Base-by-base conservation (phyloP, 2,329 filamentous ascomycete genomes). In the Moelleriella libera region DNA sequence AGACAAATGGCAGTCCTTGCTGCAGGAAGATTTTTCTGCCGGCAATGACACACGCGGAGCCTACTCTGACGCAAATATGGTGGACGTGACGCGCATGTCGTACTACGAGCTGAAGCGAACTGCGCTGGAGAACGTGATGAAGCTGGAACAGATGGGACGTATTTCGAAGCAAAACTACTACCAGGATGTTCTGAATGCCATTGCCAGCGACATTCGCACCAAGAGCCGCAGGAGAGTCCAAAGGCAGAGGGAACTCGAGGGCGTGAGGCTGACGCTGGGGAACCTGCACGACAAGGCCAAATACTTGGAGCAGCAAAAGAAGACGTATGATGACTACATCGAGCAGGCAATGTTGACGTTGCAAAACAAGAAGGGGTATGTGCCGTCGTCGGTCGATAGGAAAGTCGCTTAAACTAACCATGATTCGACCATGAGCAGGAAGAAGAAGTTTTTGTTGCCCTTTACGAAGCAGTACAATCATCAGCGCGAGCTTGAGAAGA, bases 381-480 rank as follows among this genome's bases (percentile, higher is more conserved):
- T 65, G 43, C n/a, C 42, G 6, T 30, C 8, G 10, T 29, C n/a
- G 9, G 10, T 30, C 34, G 12, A 8, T 2, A 8, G 34, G 5
- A 37, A 12, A 37, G 34, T 9, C 8, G 9, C 9, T 9, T 14
- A 3, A 8, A 42, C 40, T 41, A n/a, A 41, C 40, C 28, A 9
- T 30, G 21, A 43, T 43, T 30, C 5, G 21, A 43, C n/a, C 34
- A 39, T 34, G 7, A 44, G 56, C 55, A 82, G 83, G 52, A 94
- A 94, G 70, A 94, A 94, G 65, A 80, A 85, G 47, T 96, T 96
- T 73, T 75, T 96, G 48, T 77, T 98, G 63, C 92, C 92, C 11
- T 98, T 98, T 64, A 96, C 90, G 29, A 94, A 94, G 60, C 92
- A 98, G 65, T 98, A 95, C 78, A 94, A 96, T 65, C 92, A 98